Evolutionary conservation across 1,139 yeast species (phyloP).

Genomic region (Scheffersomyces segobiensis): DNA sequence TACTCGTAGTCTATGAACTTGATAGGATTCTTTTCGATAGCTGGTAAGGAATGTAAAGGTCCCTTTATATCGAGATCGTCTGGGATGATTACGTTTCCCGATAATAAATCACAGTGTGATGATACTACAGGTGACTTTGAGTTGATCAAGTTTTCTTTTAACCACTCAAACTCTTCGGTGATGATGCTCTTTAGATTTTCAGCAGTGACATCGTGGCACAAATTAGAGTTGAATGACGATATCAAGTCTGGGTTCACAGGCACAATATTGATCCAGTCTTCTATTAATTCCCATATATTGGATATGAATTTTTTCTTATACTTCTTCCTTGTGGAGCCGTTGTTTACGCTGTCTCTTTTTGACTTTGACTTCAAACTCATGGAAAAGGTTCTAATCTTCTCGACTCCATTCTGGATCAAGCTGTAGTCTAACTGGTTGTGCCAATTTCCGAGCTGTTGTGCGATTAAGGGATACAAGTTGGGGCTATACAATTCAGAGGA

Average conservation of each 20-base stretch:
- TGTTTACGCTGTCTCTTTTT: conserved; percentile 5
- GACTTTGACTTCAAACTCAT: conserved; percentile 16
- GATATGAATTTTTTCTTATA: conserved; percentile 35
- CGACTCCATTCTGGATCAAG: conserved; percentile 53
- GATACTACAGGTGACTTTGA: conserved; percentile 58
- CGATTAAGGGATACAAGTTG: conserved; percentile 55
- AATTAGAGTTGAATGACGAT: conserved; percentile 39
- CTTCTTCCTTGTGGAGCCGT: conserved; percentile 13
- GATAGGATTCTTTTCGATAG: conserved; percentile 44
- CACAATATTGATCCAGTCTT: conserved; percentile 61
- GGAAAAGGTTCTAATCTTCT: conserved; percentile 40
- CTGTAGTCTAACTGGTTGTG: conserved; percentile 50
- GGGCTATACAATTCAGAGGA: conserved; percentile 54
- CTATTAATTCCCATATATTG: conserved; percentile 61
- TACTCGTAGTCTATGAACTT: conserved; percentile 81
- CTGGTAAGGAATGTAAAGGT: conserved; percentile 21
- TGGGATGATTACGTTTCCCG: conserved; percentile 73
- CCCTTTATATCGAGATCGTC: conserved; percentile 23
- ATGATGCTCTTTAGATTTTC: conserved; percentile 42
- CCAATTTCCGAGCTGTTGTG: conserved; percentile 73
- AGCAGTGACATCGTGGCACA: conserved; percentile 20
- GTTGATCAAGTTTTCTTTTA: conserved; percentile 35
- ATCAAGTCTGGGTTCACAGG: conserved; percentile 52
- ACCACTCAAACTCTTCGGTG: conserved; percentile 56
- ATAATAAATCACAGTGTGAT: conserved; percentile 70